Percentiles rank a stretch among this genome's conserved stretches.
phyloP scores from a whole-genome alignment of 495 filamentous ascomycete genomes.

The Xylaria castorea region DNA sequence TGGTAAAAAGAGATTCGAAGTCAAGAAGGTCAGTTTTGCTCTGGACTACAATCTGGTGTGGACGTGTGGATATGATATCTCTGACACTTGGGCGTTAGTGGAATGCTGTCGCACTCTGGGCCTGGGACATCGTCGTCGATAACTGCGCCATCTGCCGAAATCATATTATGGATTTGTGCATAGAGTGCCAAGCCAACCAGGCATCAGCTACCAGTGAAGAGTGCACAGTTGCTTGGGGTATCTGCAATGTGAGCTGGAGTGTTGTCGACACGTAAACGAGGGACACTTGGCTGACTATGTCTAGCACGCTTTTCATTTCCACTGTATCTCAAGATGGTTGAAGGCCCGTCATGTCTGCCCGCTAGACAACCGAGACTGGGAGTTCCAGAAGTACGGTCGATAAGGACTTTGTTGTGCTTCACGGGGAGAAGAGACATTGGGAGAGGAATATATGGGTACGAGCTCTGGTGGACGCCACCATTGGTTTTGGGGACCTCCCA shows the following conservation, averaged over 20 bases:
- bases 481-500: not conserved
- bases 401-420: conserved; percentile 36
- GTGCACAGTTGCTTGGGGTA: conserved; percentile 98
- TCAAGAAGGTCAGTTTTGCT: conserved; percentile 81
- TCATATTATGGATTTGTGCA: conserved; percentile 99
- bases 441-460: not conserved
- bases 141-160: conserved; percentile 99
- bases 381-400: conserved; percentile 97
- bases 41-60: not conserved
- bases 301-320: conserved; percentile 99
- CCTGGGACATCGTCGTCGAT: conserved; percentile 99
- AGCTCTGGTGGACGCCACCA: not conserved
- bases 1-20: conserved; percentile 93
- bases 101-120: conserved; percentile 99
- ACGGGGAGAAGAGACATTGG: not conserved
- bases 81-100: conserved; percentile 64
- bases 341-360: conserved; percentile 99
- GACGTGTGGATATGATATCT: conserved; percentile 16
- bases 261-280: not conserved
- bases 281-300: conserved; percentile 30
- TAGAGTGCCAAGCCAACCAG: conserved; percentile 99
- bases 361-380: conserved; percentile 98
- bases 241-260: conserved; percentile 83
- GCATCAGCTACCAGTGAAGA: conserved; percentile 96
- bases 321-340: conserved; percentile 99